phyloP scores from a whole-genome alignment of 768 basidiomycete species.

The Leccinum variicolor region DNA sequence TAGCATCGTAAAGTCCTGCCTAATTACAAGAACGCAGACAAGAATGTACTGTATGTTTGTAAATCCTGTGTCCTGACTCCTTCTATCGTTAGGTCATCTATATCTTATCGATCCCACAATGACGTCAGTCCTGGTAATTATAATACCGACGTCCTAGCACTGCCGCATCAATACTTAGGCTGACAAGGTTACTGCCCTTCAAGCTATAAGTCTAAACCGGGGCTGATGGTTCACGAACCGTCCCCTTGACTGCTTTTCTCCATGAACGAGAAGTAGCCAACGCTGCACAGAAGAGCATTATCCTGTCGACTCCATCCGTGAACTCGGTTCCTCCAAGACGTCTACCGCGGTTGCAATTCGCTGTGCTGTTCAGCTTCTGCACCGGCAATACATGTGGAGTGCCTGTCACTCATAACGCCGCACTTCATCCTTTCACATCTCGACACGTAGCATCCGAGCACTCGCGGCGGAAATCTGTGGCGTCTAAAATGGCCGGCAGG shows the following conservation, averaged over 20 bases:
- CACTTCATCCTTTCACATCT: no score
- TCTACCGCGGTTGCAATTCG: background rate
- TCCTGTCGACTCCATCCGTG: background rate
- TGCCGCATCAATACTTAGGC: background rate
- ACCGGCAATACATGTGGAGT: conserved; percentile 8
- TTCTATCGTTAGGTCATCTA: no score
- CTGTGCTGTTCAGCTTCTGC: background rate
- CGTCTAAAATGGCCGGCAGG: no score
- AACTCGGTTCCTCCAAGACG: background rate
- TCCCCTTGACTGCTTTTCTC: background rate
- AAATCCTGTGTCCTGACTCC: no score
- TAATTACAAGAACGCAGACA: no score
- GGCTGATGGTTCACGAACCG: conserved; percentile 4
- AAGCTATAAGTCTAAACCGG: background rate
- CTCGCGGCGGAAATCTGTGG: no score
- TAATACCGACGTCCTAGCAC: background rate
- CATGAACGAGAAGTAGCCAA: background rate
- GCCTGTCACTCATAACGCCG: no score
- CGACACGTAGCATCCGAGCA: no score
- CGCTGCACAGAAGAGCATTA: background rate
- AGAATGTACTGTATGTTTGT: no score
- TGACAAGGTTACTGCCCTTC: background rate
- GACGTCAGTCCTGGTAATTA: background rate
- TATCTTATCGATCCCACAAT: no score
- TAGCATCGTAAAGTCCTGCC: no score